These are phyloP conservation scores for Mortierella sp. DNA, from an alignment of 371 early-diverging fungal species.

Conservation along the genomic window DNA sequence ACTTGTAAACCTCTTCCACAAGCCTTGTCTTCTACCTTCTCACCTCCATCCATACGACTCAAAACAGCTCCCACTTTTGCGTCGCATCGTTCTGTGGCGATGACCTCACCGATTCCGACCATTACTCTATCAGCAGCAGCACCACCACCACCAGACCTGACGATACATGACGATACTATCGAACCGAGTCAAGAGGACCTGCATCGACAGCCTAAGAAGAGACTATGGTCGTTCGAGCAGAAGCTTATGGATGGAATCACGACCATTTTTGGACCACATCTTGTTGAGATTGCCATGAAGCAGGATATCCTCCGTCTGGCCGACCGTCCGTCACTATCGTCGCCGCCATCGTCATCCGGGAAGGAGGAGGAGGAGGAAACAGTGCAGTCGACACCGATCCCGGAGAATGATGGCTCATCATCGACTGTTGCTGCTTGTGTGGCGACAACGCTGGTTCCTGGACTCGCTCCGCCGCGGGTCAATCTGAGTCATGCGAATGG, in stretches of 20 bases:
- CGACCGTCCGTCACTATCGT: too few relatives aligned
- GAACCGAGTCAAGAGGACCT: not conserved
- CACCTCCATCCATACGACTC: not conserved
- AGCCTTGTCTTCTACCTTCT: not conserved
- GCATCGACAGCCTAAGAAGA: not conserved
- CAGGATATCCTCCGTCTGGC: slow-evolving; percentile 8
- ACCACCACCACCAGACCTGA: not conserved
- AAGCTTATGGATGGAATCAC: slow-evolving; percentile 18
- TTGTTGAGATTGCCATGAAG: slow-evolving; percentile 20
- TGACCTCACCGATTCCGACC: not conserved
- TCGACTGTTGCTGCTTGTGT: not conserved
- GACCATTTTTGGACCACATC: slow-evolving; percentile 12
- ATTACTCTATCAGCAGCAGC: not conserved
- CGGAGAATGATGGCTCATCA: not conserved
- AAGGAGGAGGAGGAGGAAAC: not conserved
- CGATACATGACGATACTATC: not conserved
- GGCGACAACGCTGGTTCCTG: slow-evolving; percentile 11
- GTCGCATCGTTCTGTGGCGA: not conserved
- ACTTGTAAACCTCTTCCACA: too few relatives aligned
- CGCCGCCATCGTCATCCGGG: not conserved
- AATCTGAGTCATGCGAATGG: slow-evolving; percentile 8
- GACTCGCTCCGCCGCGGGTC: not conserved
- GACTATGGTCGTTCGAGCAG: not conserved
- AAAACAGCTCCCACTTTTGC: not conserved
- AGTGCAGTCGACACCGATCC: not conserved